phyloP scores from a whole-genome alignment of 805 yeast species.

The Lipomyces chichibuensis region DNA sequence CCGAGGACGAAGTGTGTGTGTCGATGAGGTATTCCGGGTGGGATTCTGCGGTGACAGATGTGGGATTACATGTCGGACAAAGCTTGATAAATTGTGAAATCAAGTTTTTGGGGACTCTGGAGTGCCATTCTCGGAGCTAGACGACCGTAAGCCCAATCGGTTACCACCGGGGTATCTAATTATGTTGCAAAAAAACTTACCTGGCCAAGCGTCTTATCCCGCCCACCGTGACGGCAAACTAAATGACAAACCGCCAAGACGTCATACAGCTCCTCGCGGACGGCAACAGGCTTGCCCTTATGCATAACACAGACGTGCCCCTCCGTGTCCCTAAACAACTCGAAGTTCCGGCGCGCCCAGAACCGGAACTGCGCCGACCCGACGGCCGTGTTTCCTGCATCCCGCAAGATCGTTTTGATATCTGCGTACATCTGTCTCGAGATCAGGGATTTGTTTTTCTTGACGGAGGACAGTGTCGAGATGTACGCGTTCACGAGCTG shows the following conservation, averaged over 20 bases:
- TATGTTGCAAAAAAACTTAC: neutral
- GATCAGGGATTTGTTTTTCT: constrained; percentile 31
- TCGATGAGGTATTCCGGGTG: constrained; percentile 54
- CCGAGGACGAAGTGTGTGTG: neutral
- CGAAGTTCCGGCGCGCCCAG: constrained; percentile 32
- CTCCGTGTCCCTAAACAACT: constrained; percentile 17
- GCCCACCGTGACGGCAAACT: constrained; percentile 30
- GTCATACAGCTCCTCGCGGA: constrained; percentile 31
- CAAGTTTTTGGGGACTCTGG: constrained; percentile 34
- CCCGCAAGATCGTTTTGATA: constrained; percentile 17
- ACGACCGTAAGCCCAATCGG: neutral
- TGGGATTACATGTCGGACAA: constrained; percentile 46
- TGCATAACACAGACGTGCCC: constrained; percentile 24
- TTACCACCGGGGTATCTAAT: no score
- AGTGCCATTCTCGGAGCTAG: constrained; percentile 29
- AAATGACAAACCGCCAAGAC: constrained; percentile 28
- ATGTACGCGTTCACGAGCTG: constrained; percentile 30
- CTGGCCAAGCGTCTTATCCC: constrained; percentile 33
- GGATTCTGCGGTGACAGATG: constrained; percentile 73
- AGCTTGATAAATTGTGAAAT: constrained; percentile 33
- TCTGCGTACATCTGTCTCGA: constrained; percentile 29
- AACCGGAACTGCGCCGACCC: constrained; percentile 32
- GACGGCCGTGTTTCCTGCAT: constrained; percentile 4
- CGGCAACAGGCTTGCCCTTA: constrained; percentile 30
- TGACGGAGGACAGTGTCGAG: constrained; percentile 29